Conservation (phyloP, 257 asterid species). For the Capsicum baccatum region DNA sequence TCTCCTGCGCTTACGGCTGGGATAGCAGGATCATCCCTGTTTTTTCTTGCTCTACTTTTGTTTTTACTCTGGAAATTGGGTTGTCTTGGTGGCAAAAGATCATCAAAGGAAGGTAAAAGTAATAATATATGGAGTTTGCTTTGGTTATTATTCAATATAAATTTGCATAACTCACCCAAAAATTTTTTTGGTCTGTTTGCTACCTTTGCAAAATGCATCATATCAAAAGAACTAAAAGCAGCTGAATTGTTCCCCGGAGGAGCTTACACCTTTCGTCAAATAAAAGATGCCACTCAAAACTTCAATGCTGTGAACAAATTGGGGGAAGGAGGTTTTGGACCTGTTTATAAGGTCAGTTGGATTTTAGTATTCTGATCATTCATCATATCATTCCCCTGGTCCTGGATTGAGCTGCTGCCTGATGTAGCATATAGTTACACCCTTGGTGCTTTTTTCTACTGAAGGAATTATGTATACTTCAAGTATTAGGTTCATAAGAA, state of each 20-base stretch:
- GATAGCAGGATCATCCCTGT: slow-evolving; percentile 10
- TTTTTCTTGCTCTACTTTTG: slow-evolving; percentile 22
- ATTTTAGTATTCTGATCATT: neutral
- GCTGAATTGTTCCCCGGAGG: slow-evolving; percentile 38
- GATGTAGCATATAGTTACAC: neutral
- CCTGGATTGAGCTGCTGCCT: slow-evolving; percentile 12
- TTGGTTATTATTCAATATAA: neutral
- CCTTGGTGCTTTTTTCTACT: neutral
- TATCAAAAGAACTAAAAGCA: slow-evolving; percentile 22
- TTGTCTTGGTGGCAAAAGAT: slow-evolving; percentile 31
- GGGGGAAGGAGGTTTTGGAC: slow-evolving; percentile 38
- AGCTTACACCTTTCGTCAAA: slow-evolving; percentile 28
- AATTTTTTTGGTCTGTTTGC: neutral
- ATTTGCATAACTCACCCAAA: neutral
- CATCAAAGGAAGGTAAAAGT: slow-evolving; percentile 12
- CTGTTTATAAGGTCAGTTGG: slow-evolving; percentile 35
- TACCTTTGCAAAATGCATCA: neutral
- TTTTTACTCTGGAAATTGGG: slow-evolving; percentile 32
- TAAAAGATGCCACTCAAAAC: slow-evolving; percentile 38
- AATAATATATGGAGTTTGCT: neutral
- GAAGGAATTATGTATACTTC: neutral
- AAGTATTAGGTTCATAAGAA: neutral
- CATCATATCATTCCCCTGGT: neutral
- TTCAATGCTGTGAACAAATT: slow-evolving; percentile 27
- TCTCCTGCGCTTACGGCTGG: slow-evolving; percentile 9